phyloP scores from a whole-genome alignment of 2,329 filamentous ascomycete genomes.

The Fusarium lateritium region DNA sequence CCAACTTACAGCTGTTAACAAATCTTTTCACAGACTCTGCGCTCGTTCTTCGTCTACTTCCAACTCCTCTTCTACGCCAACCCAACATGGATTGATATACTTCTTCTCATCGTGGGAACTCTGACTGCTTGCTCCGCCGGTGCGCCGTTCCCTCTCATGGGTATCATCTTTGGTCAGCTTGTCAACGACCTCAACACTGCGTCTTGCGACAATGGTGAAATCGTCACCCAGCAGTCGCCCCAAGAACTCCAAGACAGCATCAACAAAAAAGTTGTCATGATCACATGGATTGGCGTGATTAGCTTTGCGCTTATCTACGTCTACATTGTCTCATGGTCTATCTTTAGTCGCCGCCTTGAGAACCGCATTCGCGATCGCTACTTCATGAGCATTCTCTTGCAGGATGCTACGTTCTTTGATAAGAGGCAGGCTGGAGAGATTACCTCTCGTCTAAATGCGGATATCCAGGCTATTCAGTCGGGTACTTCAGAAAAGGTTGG shows the following conservation, averaged over 20 bases:
- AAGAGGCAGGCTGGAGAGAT: constrained; percentile 74
- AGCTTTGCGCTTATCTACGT: constrained; percentile 75
- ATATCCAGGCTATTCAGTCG: constrained; percentile 76
- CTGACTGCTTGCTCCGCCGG: constrained; percentile 69
- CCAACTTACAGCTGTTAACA: constrained; percentile 13
- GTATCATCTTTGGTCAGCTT: constrained; percentile 75
- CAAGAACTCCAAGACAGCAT: constrained; percentile 59
- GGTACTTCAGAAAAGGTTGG: constrained; percentile 81
- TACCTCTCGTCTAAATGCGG: constrained; percentile 73
- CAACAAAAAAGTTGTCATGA: constrained; percentile 70
- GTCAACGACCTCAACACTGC: constrained; percentile 73
- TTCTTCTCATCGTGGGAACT: constrained; percentile 59
- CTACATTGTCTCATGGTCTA: constrained; percentile 74
- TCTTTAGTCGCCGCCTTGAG: constrained; percentile 74
- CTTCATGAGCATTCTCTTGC: constrained; percentile 69
- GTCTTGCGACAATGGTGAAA: constrained; percentile 61
- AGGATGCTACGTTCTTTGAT: constrained; percentile 76
- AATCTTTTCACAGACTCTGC: constrained; percentile 28
- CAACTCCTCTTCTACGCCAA: constrained; percentile 62
- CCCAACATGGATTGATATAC: constrained; percentile 60
- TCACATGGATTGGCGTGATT: constrained; percentile 75
- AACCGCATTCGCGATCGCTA: constrained; percentile 74
- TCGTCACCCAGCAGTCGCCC: constrained; percentile 42
- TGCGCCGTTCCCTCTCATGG: constrained; percentile 74
- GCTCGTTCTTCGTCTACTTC: constrained; percentile 58